These are phyloP conservation scores for Didymella keratinophila DNA, from an alignment of 2,329 filamentous ascomycete species.

Conservation along the genomic window DNA sequence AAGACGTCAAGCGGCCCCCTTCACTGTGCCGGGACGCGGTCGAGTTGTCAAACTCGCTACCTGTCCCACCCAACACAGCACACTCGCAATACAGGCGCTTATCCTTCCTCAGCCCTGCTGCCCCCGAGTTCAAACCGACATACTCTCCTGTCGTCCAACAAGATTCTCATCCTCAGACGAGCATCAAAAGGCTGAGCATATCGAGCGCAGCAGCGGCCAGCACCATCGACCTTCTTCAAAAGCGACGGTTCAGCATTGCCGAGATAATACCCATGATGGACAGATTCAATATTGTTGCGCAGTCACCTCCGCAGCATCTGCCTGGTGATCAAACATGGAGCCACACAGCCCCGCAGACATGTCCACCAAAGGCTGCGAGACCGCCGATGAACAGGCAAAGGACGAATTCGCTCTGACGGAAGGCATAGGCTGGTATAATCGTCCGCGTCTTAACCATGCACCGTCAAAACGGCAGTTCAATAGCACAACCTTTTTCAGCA, in stretches of 20 bases:
- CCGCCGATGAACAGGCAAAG: conserved; percentile 19
- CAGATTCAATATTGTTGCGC: neutral
- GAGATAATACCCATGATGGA: neutral
- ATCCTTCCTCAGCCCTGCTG: conserved; percentile 32
- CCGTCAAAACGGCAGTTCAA: conserved; percentile 11
- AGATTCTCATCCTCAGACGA: neutral
- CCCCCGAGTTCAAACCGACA: conserved; percentile 35
- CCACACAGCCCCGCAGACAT: conserved; percentile 10
- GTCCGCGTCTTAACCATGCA: neutral
- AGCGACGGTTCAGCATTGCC: conserved; percentile 5
- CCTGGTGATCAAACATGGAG: conserved; percentile 15
- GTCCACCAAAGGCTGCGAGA: conserved; percentile 1
- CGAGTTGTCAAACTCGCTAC: conserved; percentile 6
- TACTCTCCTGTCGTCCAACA: neutral
- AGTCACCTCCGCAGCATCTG: conserved; percentile 3
- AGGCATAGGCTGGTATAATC: conserved; percentile 7
- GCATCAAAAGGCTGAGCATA: conserved; percentile 32
- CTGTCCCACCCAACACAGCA: conserved; percentile 28
- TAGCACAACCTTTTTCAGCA: conserved; percentile 1
- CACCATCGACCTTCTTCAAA: neutral
- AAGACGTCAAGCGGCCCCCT: conserved; percentile 12
- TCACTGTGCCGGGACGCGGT: conserved; percentile 5
- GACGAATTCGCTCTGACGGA: conserved; percentile 30
- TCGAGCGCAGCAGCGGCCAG: conserved; percentile 20
- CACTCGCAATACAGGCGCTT: conserved; percentile 14